Percentiles rank a stretch among this genome's conserved stretches.
phyloP scores from a whole-genome alignment of 2,329 filamentous ascomycete genomes.

The Diaporthe australafricana region DNA sequence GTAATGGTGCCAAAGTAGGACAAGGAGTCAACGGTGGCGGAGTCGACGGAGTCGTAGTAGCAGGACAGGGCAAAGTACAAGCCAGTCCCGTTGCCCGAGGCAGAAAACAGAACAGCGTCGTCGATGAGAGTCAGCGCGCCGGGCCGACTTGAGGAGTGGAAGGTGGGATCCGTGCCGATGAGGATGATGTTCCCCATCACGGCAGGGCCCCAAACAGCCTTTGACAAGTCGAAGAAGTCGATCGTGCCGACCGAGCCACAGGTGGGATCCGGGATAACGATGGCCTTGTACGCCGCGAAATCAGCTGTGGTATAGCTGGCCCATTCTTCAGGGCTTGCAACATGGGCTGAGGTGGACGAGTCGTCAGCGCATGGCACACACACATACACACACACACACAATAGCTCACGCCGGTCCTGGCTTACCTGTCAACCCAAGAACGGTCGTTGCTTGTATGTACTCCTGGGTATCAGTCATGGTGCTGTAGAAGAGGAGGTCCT shows the following conservation, averaged over 20 bases:
- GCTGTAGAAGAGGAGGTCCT: conserved; percentile 43
- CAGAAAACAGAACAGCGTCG: conserved; percentile 51
- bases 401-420: background rate
- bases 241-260: conserved; percentile 46
- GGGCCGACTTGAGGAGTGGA: conserved; percentile 44
- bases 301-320: conserved; percentile 52
- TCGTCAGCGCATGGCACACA: conserved; percentile 17
- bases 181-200: conserved; percentile 55
- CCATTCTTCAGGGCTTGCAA: conserved; percentile 51
- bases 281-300: conserved; percentile 57
- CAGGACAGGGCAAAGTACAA: conserved; percentile 56
- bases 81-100: conserved; percentile 49
- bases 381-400: too few species aligned
- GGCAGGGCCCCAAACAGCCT: conserved; percentile 53
- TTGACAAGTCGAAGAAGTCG: conserved; percentile 52
- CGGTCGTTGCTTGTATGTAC: conserved; percentile 39
- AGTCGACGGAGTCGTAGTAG: conserved; percentile 49
- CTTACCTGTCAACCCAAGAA: conserved; percentile 39
- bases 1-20: conserved; percentile 52
- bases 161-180: conserved; percentile 53
- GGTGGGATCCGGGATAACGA: conserved; percentile 55
- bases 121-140: conserved; percentile 52
- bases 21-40: conserved; percentile 42
- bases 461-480: conserved; percentile 41
- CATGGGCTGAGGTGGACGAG: conserved; percentile 43